Evolutionary conservation across 805 yeast species (phyloP), one percentile per base, ranked within the genome.

Genomic region (Clavispora asparagi): DNA sequence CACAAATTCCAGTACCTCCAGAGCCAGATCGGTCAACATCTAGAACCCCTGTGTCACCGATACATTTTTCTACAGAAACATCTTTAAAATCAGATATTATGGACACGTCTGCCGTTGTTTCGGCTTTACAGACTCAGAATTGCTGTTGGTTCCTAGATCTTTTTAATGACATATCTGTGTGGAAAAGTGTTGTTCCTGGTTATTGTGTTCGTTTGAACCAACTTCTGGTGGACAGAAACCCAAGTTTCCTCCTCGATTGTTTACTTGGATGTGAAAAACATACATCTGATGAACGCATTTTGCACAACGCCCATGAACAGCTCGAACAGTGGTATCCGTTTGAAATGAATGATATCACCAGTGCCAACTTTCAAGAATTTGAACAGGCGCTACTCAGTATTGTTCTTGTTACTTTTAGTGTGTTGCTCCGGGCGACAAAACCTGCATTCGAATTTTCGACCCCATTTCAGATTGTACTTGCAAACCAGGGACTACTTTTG

Each of bases 61-160:
- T 6, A 7, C 25, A 16, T 1, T 17, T 33, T 7, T 33, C 13
- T 5, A 4, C 19, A 7, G 19, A 12, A 6, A 14, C 9, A 14
- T 4, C 17, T 7, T 8, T 32, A 32, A 14, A 17, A 14, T 32
- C 19, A 7, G 36, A 32, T 14, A 32, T 7, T 14, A 32, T 17
- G 37, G 37, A 33, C 13, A 17, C 6, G 8, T 33, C 37, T 8
- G 12, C 13, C 5, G 23, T 33, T 7, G 37, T 33, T 1, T 33
- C 37, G 11, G 31, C 23, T 9, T 16, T 39, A n/a, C 43, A 65
- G 30, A 48, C 51, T n/a, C 68, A 69, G 43, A 60, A 60, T 40
- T 69, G 66, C 44, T 63, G 62, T 51, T 68, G 74, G 73, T 39
- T 71, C 9, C 53, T 71, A 17, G 76, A 71, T 52, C 49, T 71